Evolutionary conservation across 768 basidiomycete species (phyloP).

Genomic region (Chalciporus chontae): DNA sequence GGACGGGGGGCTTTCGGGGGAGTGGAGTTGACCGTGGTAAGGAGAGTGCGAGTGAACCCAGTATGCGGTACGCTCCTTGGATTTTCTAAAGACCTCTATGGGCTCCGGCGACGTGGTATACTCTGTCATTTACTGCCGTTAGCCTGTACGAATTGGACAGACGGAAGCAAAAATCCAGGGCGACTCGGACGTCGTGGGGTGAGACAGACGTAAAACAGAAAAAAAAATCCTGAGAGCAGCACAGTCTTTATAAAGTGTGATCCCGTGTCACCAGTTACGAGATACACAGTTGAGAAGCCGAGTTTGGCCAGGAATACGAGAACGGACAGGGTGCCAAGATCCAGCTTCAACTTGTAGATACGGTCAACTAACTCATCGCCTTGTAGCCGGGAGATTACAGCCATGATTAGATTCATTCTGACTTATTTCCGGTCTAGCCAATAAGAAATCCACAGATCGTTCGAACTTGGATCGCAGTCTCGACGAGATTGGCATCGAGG

Average conservation of each 20-base stretch:
- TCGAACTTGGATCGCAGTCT: constrained; percentile 18
- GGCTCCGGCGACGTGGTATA: constrained; percentile 59
- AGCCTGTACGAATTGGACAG: neutral
- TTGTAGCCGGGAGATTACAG: constrained; percentile 17
- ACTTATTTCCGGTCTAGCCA: constrained; percentile 30
- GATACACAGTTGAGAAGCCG: constrained; percentile 5
- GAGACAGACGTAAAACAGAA: constrained; percentile 3
- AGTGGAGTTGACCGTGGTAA: constrained; percentile 39
- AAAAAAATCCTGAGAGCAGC: constrained; percentile 6
- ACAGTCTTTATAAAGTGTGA: constrained; percentile 25
- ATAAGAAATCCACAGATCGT: constrained; percentile 15
- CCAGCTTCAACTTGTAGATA: constrained; percentile 11
- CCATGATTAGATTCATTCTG: constrained; percentile 25
- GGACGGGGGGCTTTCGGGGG: constrained; percentile 58
- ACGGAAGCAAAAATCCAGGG: neutral
- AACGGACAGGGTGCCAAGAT: constrained; percentile 21
- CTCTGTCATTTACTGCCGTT: constrained; percentile 51
- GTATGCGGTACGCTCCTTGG: constrained; percentile 58
- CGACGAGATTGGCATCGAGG: constrained; percentile 26
- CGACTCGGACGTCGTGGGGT: neutral
- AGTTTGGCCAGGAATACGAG: constrained; percentile 15
- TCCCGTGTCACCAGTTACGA: constrained; percentile 22
- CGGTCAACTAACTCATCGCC: constrained; percentile 10
- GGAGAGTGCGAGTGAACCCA: constrained; percentile 56
- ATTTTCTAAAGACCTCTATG: constrained; percentile 51